A percentile compares a stretch with the other conserved stretches of the same genome.
These are phyloP conservation scores for Umbelopsis sp. DNA, from an alignment of 371 early-diverging fungal genomes.

Conservation along the genomic window DNA sequence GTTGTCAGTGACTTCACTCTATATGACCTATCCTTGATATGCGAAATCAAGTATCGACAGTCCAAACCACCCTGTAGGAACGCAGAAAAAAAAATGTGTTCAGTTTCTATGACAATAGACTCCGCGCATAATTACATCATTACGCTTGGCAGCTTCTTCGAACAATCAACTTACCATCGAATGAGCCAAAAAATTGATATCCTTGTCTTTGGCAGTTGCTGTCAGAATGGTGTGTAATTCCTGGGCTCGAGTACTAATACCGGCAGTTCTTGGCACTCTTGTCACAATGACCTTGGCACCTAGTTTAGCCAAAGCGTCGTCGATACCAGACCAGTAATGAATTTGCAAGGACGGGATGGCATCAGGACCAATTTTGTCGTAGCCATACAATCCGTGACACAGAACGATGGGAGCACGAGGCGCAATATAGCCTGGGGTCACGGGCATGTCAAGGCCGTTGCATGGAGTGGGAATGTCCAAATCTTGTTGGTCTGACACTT, in stretches of 20 bases:
- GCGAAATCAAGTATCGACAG: constrained; percentile 81
- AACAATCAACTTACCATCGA: constrained; percentile 73
- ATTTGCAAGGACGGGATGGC: constrained; percentile 79
- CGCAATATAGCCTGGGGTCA: constrained; percentile 68
- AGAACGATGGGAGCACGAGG: constrained; percentile 84
- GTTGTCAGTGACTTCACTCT: constrained; percentile 79
- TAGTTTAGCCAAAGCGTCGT: constrained; percentile 75
- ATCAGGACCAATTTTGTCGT: constrained; percentile 79
- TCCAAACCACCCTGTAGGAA: constrained; percentile 79
- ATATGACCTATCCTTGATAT: constrained; percentile 69
- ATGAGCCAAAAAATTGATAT: constrained; percentile 87
- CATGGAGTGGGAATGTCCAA: background rate
- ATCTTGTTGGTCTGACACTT: background rate
- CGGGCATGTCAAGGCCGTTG: constrained; percentile 45
- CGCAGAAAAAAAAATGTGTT: background rate
- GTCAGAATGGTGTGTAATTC: constrained; percentile 73
- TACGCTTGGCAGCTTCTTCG: background rate
- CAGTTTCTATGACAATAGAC: background rate
- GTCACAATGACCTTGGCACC: constrained; percentile 86
- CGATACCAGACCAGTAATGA: constrained; percentile 90
- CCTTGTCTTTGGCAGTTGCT: constrained; percentile 51
- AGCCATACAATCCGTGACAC: constrained; percentile 92
- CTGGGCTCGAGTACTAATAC: constrained; percentile 78
- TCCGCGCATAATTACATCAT: constrained; percentile 6
- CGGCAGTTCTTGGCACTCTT: constrained; percentile 80